Evolutionary conservation across 257 asterid species (phyloP), one percentile per base, ranked within the genome.

Genomic region (Primulina eburnea): DNA sequence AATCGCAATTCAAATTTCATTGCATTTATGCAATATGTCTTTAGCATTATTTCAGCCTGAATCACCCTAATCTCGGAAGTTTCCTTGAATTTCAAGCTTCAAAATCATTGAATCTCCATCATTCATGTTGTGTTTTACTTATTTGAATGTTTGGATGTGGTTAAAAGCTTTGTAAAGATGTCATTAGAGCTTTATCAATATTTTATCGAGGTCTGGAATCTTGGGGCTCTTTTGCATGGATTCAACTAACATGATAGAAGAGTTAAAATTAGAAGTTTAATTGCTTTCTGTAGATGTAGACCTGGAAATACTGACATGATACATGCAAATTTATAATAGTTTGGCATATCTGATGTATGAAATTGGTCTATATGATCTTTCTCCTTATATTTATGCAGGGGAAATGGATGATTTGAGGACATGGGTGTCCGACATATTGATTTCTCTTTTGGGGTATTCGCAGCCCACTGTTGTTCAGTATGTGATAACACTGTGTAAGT

Each of bases 351-450:
- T 24, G 18, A 33, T 2, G 8, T 26, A 55, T 75, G 64, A 28
- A 18, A 2, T 32, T 35, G 29, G 62, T 64, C 67, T 47, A 60
- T 34, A 18, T 64, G 38, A 73, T 29, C 26, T 24, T 63, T 60
- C 12, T 67, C 33, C 16, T 37, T 59, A 71, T 64, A 18, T 76
- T 34, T 67, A 64, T 77, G 83, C 80, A 82, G 86, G 58, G 62
- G 53, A 75, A 33, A 92, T 93, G 97, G 81, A 82, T 60, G 97
- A 87, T 69, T 74, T 93, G 86, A 89, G 75, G 75, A 81, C 70
- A 2, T 93, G 97, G 97, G 97, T 90, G 18, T 89, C 95, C 2
- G 96, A 89, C 64, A 83, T 62, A 73, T 76, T 90, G 81, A 84
- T 90, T 67, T 64, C 91, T 26, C 86, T 90, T 52, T 30, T 93